phyloP scores from a whole-genome alignment of 108 stramenopile species.

The Phaeodactylum tricornutum region DNA sequence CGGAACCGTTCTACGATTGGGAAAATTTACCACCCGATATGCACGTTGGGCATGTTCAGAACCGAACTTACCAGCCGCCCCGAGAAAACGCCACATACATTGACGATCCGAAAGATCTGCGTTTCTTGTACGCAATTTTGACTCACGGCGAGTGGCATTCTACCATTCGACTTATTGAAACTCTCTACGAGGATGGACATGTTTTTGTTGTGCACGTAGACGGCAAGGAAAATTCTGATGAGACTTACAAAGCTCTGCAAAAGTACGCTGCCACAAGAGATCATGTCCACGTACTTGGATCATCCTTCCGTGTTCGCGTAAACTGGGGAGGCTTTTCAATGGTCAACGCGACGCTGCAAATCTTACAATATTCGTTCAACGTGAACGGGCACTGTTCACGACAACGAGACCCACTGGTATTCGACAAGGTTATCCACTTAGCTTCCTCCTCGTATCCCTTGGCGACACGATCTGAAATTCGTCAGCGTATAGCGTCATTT shows the following conservation, averaged over 20 bases:
- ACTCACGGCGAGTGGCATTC: conserved; percentile 73
- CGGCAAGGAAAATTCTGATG: conserved; percentile 61
- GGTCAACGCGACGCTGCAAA: conserved; percentile 89
- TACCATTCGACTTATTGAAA: conserved; percentile 77
- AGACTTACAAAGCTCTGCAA: conserved; percentile 43
- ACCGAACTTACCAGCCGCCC: conserved; percentile 66
- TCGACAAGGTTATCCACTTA: conserved; percentile 82
- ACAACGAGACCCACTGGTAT: conserved; percentile 34
- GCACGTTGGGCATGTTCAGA: conserved; percentile 44
- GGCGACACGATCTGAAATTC: conserved; percentile 83
- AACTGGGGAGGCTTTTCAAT: conserved; percentile 94
- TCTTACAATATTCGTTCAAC: conserved; percentile 42
- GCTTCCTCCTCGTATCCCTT: conserved; percentile 88
- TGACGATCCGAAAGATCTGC: conserved; percentile 44
- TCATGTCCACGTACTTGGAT: conserved; percentile 52
- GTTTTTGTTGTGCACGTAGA: conserved; percentile 85
- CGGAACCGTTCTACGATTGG: conserved; percentile 44
- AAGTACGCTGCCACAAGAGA: conserved; percentile 46
- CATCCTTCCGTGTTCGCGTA: conserved; percentile 68
- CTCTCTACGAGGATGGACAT: conserved; percentile 46
- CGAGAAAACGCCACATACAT: conserved; percentile 55
- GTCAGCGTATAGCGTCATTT: conserved; percentile 58
- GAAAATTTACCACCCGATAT: conserved; percentile 56
- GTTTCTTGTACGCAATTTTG: conserved; percentile 72
- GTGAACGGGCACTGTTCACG: conserved; percentile 12